phyloP scores from a whole-genome alignment of 108 stramenopile genomes.

The Cyclostephanos tholiformis region DNA sequence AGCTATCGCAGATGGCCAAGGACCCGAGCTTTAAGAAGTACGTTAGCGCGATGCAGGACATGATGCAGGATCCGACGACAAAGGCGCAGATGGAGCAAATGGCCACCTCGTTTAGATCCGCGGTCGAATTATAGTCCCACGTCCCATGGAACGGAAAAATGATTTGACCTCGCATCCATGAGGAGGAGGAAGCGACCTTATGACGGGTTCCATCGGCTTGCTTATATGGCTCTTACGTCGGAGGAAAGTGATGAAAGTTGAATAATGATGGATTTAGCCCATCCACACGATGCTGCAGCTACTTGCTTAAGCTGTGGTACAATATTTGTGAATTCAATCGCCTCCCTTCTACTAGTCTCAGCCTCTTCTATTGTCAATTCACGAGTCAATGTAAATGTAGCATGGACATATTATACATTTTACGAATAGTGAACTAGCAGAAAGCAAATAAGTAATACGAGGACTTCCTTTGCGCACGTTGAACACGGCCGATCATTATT shows the following conservation, averaged over 20 bases:
- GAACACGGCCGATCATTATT: no score
- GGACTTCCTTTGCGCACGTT: no score
- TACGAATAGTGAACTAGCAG: no score
- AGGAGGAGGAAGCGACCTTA: neutral
- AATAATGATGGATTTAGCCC: neutral
- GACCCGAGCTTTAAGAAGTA: slow-evolving; percentile 83
- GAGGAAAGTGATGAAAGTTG: no score
- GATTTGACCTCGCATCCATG: no score
- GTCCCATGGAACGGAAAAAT: neutral
- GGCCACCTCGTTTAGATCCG: slow-evolving; percentile 57
- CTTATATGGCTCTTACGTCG: no score
- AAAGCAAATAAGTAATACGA: no score
- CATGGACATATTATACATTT: slow-evolving; percentile 7
- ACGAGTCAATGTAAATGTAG: slow-evolving; percentile 12
- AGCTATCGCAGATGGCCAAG: slow-evolving; percentile 79
- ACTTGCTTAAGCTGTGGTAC: neutral
- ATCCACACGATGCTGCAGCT: neutral
- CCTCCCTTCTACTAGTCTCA: neutral
- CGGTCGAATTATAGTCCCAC: slow-evolving; percentile 45
- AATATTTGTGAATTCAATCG: neutral
- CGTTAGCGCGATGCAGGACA: slow-evolving; percentile 81
- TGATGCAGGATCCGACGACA: slow-evolving; percentile 83
- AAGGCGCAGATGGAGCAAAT: slow-evolving; percentile 77
- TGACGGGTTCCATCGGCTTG: neutral
- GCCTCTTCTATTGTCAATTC: neutral